Base-by-base conservation (phyloP, 352 stramenopile genomes). In the Pythium folliculosum region DNA sequence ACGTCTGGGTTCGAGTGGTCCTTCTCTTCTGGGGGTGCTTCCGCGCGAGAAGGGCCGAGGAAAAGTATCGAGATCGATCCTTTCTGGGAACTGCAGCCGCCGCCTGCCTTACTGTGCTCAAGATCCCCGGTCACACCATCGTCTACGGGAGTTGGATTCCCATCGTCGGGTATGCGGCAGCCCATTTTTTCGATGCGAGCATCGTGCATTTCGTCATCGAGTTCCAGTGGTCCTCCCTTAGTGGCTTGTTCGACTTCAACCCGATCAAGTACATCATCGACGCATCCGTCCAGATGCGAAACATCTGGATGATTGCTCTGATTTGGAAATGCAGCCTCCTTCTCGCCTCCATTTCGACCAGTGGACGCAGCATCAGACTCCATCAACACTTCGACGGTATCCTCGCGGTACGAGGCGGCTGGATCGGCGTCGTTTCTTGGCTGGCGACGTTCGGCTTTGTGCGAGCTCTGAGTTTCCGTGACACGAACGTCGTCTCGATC, bases 61-160 rank as follows among this genome's bases (percentile, higher is more conserved):
- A 16, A 4, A 44, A 27, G 0, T 9, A 27, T 10, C 56, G 55
- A n/a, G 17, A 5, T 2, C 35, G 5, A 1, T 3, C 16, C 21
- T 21, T 61, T 1, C 12, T 37, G 13, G 22, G 0, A 5, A 81
- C 75, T 16, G 27, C 81, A 43, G 38, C 78, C 12, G 73, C 69
- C 22, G 82, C 17, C 17, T 47, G 40, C 14, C 40, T 5, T 13
- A 47, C 17, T 19, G 17, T 47, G 1, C 40, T 47, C 4, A 47
- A 47, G 17, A n/a, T 90, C 23, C 81, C 79, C 16, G 81, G 82
- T 27, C 72, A 90, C 50, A 71, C 81, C 0, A 64, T 88, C 22
- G 70, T 90, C 13, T 90, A 90, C 47, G 65, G 71, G 4, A 86
- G 75, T 16, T 69, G 72, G 70, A 49, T 74, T 12, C 73, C 73